phyloP scores from a whole-genome alignment of 73 alveolate genomes.

The Tetrahymena thermophila region DNA sequence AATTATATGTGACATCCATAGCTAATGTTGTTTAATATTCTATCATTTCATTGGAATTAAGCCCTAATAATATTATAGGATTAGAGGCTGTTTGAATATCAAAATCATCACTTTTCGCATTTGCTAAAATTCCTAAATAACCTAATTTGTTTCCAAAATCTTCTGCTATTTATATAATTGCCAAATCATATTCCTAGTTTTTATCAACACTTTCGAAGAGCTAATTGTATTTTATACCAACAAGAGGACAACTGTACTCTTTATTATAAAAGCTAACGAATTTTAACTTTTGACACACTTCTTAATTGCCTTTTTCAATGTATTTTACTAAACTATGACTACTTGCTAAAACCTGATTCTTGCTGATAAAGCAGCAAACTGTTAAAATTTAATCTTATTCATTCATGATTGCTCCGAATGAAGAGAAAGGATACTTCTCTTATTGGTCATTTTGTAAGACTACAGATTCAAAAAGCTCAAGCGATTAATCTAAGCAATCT shows the following conservation, averaged over 20 bases:
- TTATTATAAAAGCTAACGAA: neutral
- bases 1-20: neutral
- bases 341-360: neutral
- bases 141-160: neutral
- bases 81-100: neutral
- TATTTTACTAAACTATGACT: neutral
- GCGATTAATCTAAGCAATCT: neutral
- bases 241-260: neutral
- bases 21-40: neutral
- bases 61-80: neutral
- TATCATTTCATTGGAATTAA: neutral
- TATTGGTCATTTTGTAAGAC: neutral
- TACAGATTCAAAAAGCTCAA: neutral
- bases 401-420: neutral
- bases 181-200: neutral
- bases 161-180: neutral
- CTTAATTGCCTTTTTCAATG: neutral
- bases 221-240: neutral
- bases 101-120: neutral
- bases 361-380: neutral
- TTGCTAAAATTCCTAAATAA: neutral
- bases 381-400: neutral
- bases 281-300: neutral
- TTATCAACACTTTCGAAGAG: neutral
- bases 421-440: neutral